phyloP scores from a whole-genome alignment of 768 basidiomycete species.

The Suillus occidentalis region DNA sequence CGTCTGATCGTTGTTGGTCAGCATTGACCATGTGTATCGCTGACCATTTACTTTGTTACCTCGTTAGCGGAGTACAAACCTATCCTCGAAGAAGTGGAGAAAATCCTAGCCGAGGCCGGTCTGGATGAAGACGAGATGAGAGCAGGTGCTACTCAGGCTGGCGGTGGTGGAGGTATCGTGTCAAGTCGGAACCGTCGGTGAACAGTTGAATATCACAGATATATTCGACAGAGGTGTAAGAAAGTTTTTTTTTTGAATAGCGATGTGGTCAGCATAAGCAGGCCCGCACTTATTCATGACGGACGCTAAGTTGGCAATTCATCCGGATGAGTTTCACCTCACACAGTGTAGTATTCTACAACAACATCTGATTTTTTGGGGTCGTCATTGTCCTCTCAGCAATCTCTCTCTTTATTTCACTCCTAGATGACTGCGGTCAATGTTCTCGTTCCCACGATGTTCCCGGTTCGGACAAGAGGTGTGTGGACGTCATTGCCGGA shows the following conservation, averaged over 20 bases:
- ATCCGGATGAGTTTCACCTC: not conserved
- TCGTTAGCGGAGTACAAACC: slow-evolving; percentile 75
- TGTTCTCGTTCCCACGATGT: not conserved
- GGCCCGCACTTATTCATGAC: not conserved
- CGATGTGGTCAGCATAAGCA: not conserved
- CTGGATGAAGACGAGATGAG: slow-evolving; percentile 82
- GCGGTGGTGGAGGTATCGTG: not conserved
- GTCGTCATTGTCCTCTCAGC: too few relatives aligned
- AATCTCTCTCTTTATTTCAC: too few relatives aligned
- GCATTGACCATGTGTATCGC: slow-evolving; percentile 2
- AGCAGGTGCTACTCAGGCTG: slow-evolving; percentile 37
- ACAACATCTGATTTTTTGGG: too few relatives aligned
- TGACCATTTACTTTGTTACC: not conserved
- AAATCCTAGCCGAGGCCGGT: slow-evolving; percentile 80
- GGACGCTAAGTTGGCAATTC: too few relatives aligned
- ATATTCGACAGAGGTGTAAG: not conserved
- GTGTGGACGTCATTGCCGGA: not conserved
- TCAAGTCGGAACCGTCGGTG: slow-evolving; percentile 50
- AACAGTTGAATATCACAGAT: not conserved
- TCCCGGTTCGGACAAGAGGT: not conserved
- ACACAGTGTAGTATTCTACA: too few relatives aligned
- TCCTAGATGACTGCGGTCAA: too few relatives aligned
- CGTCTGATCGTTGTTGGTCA: slow-evolving; percentile 21
- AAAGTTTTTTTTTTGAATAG: not conserved
- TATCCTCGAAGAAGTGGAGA: slow-evolving; percentile 77